These are phyloP conservation scores for Micractinium sp. DNA, from an alignment of 139 green algal genomes.

Conservation along the genomic window DNA sequence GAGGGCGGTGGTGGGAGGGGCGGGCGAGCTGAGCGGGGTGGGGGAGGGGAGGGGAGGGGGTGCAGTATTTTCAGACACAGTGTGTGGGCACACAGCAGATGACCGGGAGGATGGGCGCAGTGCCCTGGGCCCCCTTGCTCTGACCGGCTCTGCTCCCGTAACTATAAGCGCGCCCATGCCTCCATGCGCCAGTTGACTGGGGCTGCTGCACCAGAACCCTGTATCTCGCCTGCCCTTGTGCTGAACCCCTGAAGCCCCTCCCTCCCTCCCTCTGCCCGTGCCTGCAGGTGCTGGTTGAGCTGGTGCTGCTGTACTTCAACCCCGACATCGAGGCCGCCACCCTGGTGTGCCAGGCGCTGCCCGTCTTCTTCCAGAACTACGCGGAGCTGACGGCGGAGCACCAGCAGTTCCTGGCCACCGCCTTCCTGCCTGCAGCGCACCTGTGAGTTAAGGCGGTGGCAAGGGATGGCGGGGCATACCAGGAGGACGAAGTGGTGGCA, in stretches of 20 bases:
- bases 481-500: too few relatives aligned
- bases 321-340: conserved; percentile 35
- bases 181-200: neutral
- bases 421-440: conserved; percentile 48
- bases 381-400: conserved; percentile 31
- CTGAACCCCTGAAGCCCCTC: neutral
- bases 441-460: neutral
- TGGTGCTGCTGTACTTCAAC: conserved; percentile 61
- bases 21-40: neutral
- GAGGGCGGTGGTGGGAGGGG: neutral
- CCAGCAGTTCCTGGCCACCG: conserved; percentile 50
- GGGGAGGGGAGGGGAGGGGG: neutral
- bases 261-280: neutral
- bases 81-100: neutral
- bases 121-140: neutral
- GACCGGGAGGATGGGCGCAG: too few relatives aligned
- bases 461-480: neutral
- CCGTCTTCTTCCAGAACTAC: conserved; percentile 68
- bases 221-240: neutral
- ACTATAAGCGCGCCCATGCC: neutral
- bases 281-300: conserved; percentile 46
- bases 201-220: too few relatives aligned
- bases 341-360: conserved; percentile 57
- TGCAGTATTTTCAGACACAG: neutral
- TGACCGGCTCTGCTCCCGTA: neutral